Percentiles rank a stretch among this genome's conserved stretches.
These are phyloP conservation scores for Paramecium pentaurelia DNA, from an alignment of 73 alveolate genomes.

Conservation along the genomic window DNA sequence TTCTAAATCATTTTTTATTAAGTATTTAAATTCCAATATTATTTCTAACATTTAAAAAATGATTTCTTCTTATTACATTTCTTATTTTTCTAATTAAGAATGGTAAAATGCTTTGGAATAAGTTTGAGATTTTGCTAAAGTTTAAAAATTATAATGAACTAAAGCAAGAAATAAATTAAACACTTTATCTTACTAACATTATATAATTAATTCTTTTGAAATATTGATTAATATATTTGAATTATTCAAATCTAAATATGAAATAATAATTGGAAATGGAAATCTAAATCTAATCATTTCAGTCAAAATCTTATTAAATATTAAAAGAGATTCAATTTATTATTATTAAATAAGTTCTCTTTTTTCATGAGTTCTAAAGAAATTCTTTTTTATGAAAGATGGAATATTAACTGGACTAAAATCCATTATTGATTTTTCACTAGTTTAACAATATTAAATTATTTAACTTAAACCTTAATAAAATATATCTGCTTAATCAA, in stretches of 20 bases:
- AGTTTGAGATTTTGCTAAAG: background rate
- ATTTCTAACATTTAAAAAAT: background rate
- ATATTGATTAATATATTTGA: background rate
- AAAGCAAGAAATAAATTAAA: background rate
- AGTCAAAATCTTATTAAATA: background rate
- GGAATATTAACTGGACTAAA: background rate
- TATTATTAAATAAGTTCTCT: background rate
- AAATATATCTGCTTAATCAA: background rate
- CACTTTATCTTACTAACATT: background rate
- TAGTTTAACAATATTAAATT: background rate
- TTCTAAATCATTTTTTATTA: background rate
- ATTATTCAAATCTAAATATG: background rate
- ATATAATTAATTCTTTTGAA: background rate
- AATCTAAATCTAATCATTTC: background rate
- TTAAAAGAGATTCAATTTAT: background rate
- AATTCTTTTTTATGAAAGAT: background rate
- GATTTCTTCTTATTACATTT: background rate
- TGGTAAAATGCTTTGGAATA: background rate
- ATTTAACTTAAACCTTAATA: background rate
- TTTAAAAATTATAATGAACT: background rate
- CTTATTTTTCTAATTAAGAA: background rate
- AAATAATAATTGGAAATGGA: background rate
- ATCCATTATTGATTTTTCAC: background rate
- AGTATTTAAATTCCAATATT: background rate
- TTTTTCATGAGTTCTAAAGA: background rate